Evolutionary conservation across 805 yeast species (phyloP), one percentile per base, ranked within the genome.

Genomic region (Zygosaccharomyces rouxii): DNA sequence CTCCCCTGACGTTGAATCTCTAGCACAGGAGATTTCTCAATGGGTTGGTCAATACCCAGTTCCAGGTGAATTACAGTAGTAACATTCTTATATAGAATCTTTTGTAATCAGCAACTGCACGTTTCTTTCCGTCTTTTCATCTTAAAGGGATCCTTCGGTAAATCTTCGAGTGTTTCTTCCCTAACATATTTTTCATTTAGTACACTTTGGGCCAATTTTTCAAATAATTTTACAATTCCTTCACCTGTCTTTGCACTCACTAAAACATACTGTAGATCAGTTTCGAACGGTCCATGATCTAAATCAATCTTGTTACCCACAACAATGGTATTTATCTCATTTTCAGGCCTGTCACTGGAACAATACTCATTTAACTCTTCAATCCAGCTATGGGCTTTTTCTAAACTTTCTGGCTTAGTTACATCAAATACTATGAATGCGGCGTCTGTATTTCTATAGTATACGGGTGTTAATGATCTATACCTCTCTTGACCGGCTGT

Each of bases 401-500:
- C 75, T 47, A 84, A 71, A 2, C 89, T 83, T 0, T 81, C 71
- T 35, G 76, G 77, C 54, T 79, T 81, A 1, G 90, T 83, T 47
- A 86, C 79, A 63, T 86, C 95, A 60, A 80, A 86, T 2, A 85
- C 92, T 14, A 87, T 84, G 35, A 86, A 67, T 0, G 95, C 94
- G 30, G 88, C 85, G 64, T 86, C 84, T 23, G 90, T 86, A 59
- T 84, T 84, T 56, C 95, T 67, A 64, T 86, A 86, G 67, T 86
- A 86, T 89, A 86, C 86, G 26, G 92, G 89, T 3, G 92, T 87
- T 55, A 86, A 70, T 0, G 88, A 80, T 53, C 84, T 76, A 59
- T 85, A 86, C 48, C 95, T 69, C 59, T 86, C 94, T 64, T 86
- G 94, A 5, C 95, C 94, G 0, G 92, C 90, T 2, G 92, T 85